These are phyloP conservation scores for Coemansia reversa DNA, from an alignment of 192 early-diverging fungal genomes.

Conservation along the genomic window DNA sequence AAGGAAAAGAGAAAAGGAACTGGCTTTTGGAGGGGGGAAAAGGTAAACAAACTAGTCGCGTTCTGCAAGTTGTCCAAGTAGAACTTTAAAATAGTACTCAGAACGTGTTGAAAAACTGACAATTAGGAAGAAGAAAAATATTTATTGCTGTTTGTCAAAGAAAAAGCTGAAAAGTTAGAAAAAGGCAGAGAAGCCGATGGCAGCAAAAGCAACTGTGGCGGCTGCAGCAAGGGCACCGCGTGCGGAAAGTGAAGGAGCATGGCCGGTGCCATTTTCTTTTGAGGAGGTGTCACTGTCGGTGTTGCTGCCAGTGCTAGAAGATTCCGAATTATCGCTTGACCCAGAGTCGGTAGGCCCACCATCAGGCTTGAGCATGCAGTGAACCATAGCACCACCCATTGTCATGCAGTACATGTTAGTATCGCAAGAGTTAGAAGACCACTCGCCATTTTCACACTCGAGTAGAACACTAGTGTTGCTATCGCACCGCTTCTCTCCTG, in stretches of 20 bases:
- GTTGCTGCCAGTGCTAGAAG: slow-evolving; percentile 8
- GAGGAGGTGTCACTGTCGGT: slow-evolving; percentile 9
- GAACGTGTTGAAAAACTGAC: too few relatives aligned
- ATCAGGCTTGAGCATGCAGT: slow-evolving; percentile 51
- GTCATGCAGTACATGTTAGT: slow-evolving; percentile 46
- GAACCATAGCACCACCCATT: slow-evolving; percentile 43
- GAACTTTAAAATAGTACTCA: too few relatives aligned
- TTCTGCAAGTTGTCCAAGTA: too few relatives aligned
- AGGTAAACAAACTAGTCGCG: too few relatives aligned
- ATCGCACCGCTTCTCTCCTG: slow-evolving; percentile 18
- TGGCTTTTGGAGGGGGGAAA: too few relatives aligned
- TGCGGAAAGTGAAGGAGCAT: slow-evolving; percentile 1
- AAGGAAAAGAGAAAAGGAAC: too few relatives aligned
- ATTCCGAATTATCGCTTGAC: background rate
- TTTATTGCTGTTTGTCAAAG: too few relatives aligned
- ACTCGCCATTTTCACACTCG: slow-evolving; percentile 23
- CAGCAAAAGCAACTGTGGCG: slow-evolving; percentile 14
- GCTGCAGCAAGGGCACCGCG: slow-evolving; percentile 20
- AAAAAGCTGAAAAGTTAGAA: slow-evolving; percentile 15
- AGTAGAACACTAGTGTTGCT: slow-evolving; percentile 19
- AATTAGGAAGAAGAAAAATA: too few relatives aligned
- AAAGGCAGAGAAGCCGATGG: slow-evolving; percentile 24
- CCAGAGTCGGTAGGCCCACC: background rate
- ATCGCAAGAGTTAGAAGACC: slow-evolving; percentile 23
- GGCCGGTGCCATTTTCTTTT: background rate